Evolutionary conservation across 2,329 filamentous ascomycete species (phyloP).

Genomic region (Grosmannia serpens): DNA sequence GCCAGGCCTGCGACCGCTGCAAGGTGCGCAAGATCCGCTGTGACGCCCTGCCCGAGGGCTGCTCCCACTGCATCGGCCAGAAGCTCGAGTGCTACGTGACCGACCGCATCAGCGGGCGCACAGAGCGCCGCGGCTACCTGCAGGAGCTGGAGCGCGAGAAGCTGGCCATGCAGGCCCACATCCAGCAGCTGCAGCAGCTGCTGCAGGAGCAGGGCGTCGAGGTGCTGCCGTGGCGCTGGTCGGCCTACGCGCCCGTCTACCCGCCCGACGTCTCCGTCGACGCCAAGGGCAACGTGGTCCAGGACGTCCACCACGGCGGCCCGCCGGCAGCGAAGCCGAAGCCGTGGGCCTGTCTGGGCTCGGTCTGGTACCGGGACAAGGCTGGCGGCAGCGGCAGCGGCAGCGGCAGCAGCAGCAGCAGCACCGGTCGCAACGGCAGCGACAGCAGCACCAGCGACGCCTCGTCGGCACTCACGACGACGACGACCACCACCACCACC

Average conservation of each 20-base stretch:
- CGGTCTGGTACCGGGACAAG: conserved; percentile 19
- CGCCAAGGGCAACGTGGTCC: conserved; percentile 13
- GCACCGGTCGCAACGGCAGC: background rate
- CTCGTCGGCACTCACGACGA: background rate
- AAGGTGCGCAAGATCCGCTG: conserved; percentile 84
- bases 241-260: conserved; percentile 18
- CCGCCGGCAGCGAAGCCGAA: conserved; percentile 14
- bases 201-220: conserved; percentile 52
- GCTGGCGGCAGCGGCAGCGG: background rate
- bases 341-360: conserved; percentile 23
- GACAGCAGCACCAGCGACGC: background rate
- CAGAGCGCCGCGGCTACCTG: conserved; percentile 66
- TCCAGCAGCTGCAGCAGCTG: conserved; percentile 57
- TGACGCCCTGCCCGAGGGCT: conserved; percentile 69
- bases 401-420: background rate
- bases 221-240: conserved; percentile 37
- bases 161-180: conserved; percentile 51
- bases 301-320: conserved; percentile 11
- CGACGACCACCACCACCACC: background rate
- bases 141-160: conserved; percentile 66
- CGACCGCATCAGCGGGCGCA: conserved; percentile 74
- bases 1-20: conserved; percentile 81
- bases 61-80: conserved; percentile 68
- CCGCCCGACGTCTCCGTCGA: conserved; percentile 18
- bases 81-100: conserved; percentile 73